Conservation (phyloP, 202 grass and related monocot species). For the Zizania palustris region DNA sequence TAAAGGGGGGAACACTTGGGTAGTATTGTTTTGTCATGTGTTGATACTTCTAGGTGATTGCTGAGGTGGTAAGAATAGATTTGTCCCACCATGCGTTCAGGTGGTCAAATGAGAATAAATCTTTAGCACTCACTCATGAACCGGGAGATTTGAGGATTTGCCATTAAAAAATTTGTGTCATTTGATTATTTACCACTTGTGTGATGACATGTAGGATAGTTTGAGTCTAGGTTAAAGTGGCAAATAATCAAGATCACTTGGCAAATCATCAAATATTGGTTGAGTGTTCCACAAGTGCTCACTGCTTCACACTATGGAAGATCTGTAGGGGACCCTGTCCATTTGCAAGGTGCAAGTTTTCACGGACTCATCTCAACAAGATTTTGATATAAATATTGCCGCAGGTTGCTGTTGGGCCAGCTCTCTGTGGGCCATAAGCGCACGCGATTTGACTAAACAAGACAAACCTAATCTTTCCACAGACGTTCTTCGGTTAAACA, state of each 20-base stretch:
- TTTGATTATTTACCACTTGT: no score
- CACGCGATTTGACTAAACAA: constrained; percentile 27
- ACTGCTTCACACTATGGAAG: constrained; percentile 26
- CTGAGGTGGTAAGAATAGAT: constrained; percentile 34
- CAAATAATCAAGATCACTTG: no score
- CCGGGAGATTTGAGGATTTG: no score
- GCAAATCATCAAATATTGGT: no score
- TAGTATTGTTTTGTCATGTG: constrained; percentile 42
- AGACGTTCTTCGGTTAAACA: constrained; percentile 21
- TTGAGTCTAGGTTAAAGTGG: no score
- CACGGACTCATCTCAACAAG: constrained; percentile 32
- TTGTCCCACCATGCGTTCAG: constrained; percentile 29
- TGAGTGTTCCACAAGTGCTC: neutral
- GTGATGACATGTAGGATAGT: no score
- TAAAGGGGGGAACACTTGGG: constrained; percentile 38
- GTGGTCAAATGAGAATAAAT: constrained; percentile 51
- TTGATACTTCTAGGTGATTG: constrained; percentile 33
- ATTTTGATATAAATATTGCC: constrained; percentile 32
- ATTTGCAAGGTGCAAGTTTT: constrained; percentile 10
- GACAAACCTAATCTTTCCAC: constrained; percentile 10
- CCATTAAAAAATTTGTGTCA: no score
- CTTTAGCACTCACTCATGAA: constrained; percentile 28
- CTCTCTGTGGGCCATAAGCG: neutral
- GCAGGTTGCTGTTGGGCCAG: constrained; percentile 21
- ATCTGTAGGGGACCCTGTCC: neutral